These are phyloP conservation scores for Leishmania martiniquensis DNA, from an alignment of 208 protist species.

Conservation along the genomic window DNA sequence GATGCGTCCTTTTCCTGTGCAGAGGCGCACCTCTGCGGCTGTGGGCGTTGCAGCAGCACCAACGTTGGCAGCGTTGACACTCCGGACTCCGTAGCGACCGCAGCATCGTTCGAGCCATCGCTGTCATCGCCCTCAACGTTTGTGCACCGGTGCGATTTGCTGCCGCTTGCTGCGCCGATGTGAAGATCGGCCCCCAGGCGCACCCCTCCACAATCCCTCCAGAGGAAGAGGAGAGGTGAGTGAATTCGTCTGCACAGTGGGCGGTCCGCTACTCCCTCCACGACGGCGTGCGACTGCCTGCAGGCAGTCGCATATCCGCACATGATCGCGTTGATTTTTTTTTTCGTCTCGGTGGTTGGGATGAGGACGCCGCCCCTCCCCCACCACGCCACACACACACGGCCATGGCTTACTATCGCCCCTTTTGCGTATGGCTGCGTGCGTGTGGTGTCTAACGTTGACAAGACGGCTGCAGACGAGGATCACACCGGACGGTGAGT, in stretches of 20 bases:
- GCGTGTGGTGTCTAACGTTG: no score
- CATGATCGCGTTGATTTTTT: background rate
- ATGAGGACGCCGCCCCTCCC: no score
- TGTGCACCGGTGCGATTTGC: constrained; percentile 17
- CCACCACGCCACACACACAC: no score
- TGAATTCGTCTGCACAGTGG: no score
- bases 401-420: background rate
- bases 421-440: background rate
- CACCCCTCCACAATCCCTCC: background rate
- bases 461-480: background rate
- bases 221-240: background rate
- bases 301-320: background rate
- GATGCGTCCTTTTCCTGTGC: background rate
- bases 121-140: background rate
- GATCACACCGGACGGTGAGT: background rate
- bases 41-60: background rate
- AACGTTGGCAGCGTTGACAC: background rate
- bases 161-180: constrained; percentile 5
- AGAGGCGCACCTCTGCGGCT: constrained; percentile 1
- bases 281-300: background rate
- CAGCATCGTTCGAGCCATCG: no score
- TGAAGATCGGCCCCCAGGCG: background rate
- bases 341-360: no score
- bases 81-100: background rate
- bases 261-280: background rate